Conservation (phyloP, 768 basidiomycete species). For the Basidioascus undulatus region DNA sequence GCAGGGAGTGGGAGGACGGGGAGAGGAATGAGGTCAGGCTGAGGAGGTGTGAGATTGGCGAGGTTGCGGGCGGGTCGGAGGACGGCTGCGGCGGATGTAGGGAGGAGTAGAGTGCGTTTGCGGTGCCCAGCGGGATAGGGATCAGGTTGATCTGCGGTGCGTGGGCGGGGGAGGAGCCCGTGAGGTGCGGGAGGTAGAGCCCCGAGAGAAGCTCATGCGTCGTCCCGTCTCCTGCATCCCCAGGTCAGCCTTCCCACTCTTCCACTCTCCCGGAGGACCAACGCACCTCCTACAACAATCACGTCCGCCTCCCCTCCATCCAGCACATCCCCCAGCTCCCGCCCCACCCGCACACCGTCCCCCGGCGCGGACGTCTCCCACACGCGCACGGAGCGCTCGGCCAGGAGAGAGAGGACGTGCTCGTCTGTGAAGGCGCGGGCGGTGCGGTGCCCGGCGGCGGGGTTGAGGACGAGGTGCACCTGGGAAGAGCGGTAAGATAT, state of each 20-base stretch:
- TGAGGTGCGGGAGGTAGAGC: conserved; percentile 17
- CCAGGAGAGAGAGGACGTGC: conserved; percentile 40
- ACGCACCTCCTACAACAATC: too few species aligned
- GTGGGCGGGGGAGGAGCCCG: neutral
- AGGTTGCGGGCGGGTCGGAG: conserved; percentile 9
- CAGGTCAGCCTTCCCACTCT: conserved; percentile 10
- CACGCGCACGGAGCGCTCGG: conserved; percentile 15
- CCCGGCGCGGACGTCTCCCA: neutral
- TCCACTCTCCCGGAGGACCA: too few species aligned
- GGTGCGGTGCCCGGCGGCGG: conserved; percentile 37
- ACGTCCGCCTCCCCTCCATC: too few species aligned
- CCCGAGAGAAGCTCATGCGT: conserved; percentile 65
- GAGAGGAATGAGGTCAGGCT: conserved; percentile 17
- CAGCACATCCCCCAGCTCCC: neutral
- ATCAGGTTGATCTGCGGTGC: conserved; percentile 1
- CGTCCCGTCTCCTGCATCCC: conserved; percentile 89
- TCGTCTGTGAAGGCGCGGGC: conserved; percentile 32
- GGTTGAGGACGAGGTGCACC: conserved; percentile 47
- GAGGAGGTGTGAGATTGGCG: neutral
- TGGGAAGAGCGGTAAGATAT: neutral
- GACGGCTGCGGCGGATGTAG: conserved; percentile 36
- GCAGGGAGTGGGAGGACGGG: conserved; percentile 23
- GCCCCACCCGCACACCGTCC: conserved; percentile 13
- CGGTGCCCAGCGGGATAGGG: conserved; percentile 48
- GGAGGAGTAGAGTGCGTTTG: conserved; percentile 68